Base-by-base conservation (phyloP, 495 filamentous ascomycete species). In the Hypoxylon trugodes region DNA sequence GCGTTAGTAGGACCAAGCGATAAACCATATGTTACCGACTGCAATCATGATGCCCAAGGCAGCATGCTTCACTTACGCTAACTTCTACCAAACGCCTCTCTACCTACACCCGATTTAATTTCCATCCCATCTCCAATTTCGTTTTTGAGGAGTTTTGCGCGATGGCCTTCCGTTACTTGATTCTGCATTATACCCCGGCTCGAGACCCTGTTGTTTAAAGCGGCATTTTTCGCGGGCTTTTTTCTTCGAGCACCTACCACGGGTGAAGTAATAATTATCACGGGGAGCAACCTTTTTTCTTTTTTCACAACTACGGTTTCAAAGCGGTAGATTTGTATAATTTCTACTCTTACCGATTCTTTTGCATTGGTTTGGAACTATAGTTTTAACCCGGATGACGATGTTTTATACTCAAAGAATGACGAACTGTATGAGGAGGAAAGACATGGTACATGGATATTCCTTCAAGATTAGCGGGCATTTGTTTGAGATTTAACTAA, bases 161-260 rank as follows among this genome's bases (percentile, higher is more conserved):
- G 47, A 51, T 37, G 59, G 53, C 49, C 47, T 59, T 59, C 10
- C 49, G 18, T 49, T 58, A 59, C 36, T 53, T 68, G 64, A 65
- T 70, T 72, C 49, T 65, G 65, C 68, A 70, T 70, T 70, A 73
- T 73, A 73, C 70, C 70, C 70, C 54, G 55, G 61, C 50, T 64
- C 68, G 58, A 70, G 70, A 73, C 48, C 50, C 53, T 26, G 54
- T 61, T 61, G 19, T 59, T 68, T 64, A 54, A 58, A 68, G 63
- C 67, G 67, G 61, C 68, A 66, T 61, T 55, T 46, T 62, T 46
- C 52, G 57, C 59, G 52, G 64, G 48, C 61, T 67, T 63, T 61
- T 55, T 59, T 53, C 28, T 57, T 60, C 60, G 59, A 49, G 51
- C 46, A 49, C 33, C 47, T 30, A 41, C 26, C 33, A 26, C 28